phyloP scores from a whole-genome alignment of 2,329 filamentous ascomycete species.

The Aspergillus sp. region DNA sequence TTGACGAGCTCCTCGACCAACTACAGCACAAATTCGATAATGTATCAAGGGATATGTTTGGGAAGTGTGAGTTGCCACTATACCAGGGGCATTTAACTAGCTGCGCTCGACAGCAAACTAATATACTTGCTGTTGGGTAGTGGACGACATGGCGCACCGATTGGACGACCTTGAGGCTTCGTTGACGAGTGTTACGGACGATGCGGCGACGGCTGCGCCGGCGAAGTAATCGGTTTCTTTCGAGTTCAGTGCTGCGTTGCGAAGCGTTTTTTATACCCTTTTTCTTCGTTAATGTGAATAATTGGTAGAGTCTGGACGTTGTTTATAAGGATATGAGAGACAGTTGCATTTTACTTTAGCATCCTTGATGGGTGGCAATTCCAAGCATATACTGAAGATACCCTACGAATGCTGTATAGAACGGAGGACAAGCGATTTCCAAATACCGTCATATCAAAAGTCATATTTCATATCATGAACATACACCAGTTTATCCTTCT shows the following conservation, averaged over 20 bases:
- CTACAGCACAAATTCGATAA: constrained; percentile 78
- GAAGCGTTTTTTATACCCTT: neutral
- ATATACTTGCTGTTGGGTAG: constrained; percentile 39
- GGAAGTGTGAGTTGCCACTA: constrained; percentile 60
- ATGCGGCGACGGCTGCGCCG: constrained; percentile 13
- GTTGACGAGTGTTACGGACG: constrained; percentile 51
- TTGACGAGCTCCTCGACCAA: constrained; percentile 80
- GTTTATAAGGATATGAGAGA: neutral
- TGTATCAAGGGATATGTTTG: constrained; percentile 78
- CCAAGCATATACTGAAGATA: too few relatives aligned
- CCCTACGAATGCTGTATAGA: too few relatives aligned
- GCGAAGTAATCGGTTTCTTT: constrained; percentile 7
- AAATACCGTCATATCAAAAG: too few relatives aligned
- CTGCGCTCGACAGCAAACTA: neutral
- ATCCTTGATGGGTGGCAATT: too few relatives aligned
- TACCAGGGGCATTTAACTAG: too few relatives aligned
- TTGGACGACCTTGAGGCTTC: constrained; percentile 76
- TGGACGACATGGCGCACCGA: constrained; percentile 89
- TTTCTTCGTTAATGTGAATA: neutral
- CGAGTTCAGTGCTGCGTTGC: neutral
- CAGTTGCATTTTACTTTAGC: too few relatives aligned
- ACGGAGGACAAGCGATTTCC: too few relatives aligned
- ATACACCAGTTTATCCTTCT: neutral
- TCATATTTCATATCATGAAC: neutral
- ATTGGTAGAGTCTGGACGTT: neutral